A percentile compares a stretch with the other conserved stretches of the same genome.
Conservation (phyloP, 148 eudicot genomes). For the Spergularia marina region DNA sequence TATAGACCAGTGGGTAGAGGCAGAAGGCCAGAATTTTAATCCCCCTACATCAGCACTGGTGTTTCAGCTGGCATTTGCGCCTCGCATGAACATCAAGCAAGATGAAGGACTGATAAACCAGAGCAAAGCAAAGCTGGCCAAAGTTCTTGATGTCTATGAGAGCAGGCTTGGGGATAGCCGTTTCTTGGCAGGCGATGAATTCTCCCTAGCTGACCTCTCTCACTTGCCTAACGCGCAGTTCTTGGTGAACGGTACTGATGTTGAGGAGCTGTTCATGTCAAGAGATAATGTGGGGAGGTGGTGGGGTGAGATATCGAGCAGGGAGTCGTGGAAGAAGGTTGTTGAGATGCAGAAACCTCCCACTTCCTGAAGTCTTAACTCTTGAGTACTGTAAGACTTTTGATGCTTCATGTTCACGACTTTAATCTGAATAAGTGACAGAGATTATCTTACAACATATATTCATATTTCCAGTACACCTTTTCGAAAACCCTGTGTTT, state of each 20-base stretch:
- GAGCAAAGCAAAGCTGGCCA: slow-evolving; percentile 59
- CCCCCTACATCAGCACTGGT: slow-evolving; percentile 60
- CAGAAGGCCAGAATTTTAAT: slow-evolving; percentile 71
- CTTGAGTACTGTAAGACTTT: neutral
- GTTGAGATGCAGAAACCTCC: slow-evolving; percentile 63
- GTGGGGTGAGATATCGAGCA: slow-evolving; percentile 76
- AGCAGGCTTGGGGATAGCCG: slow-evolving; percentile 62
- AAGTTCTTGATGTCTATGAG: slow-evolving; percentile 79
- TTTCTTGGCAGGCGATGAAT: slow-evolving; percentile 73
- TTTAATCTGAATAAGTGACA: neutral
- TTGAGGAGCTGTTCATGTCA: slow-evolving; percentile 54
- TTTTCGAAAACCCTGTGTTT: too few relatives aligned
- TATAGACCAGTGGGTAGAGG: slow-evolving; percentile 88
- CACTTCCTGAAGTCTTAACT: slow-evolving; percentile 13
- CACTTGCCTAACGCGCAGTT: slow-evolving; percentile 73
- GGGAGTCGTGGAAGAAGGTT: slow-evolving; percentile 78
- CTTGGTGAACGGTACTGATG: slow-evolving; percentile 52
- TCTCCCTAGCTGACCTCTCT: slow-evolving; percentile 77
- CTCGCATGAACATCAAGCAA: slow-evolving; percentile 72
- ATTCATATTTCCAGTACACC: too few relatives aligned
- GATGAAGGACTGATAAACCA: slow-evolving; percentile 60
- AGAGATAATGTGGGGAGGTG: slow-evolving; percentile 82
- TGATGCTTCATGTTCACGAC: neutral
- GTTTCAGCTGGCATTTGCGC: slow-evolving; percentile 79
- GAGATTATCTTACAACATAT: too few relatives aligned